phyloP scores from a whole-genome alignment of 225 moss, liverwort and hornwort genomes.

The Neckera pumila region DNA sequence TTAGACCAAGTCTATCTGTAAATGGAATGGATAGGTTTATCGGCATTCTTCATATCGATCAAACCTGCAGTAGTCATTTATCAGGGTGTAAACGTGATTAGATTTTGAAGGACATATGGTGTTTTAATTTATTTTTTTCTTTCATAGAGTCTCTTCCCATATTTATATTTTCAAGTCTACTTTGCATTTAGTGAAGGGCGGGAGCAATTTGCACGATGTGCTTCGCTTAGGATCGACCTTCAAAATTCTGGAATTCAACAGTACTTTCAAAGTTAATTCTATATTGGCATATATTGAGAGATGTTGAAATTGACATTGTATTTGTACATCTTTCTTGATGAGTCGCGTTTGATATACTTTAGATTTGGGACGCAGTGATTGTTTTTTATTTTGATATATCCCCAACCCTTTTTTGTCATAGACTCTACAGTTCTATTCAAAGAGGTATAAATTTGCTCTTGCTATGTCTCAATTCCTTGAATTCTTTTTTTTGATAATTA shows the following conservation, averaged over 20 bases:
- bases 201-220: neutral
- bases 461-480: neutral
- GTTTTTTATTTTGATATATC: too few relatives aligned
- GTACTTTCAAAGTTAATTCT: neutral
- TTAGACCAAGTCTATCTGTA: neutral
- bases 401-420: neutral
- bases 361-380: neutral
- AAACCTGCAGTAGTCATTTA: neutral
- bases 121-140: neutral
- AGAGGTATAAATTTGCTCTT: neutral
- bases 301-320: neutral
- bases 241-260: neutral
- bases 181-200: neutral
- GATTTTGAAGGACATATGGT: neutral
- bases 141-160: neutral
- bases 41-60: neutral
- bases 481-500: neutral
- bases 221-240: neutral
- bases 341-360: neutral
- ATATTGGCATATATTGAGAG: neutral
- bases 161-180: neutral
- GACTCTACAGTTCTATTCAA: neutral
- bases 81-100: neutral
- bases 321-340: neutral
- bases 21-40: neutral